Percentiles rank a stretch among this genome's conserved stretches.
These are phyloP conservation scores for Colletotrichum somersetense DNA, from an alignment of 2,329 filamentous ascomycete species.

Conservation along the genomic window DNA sequence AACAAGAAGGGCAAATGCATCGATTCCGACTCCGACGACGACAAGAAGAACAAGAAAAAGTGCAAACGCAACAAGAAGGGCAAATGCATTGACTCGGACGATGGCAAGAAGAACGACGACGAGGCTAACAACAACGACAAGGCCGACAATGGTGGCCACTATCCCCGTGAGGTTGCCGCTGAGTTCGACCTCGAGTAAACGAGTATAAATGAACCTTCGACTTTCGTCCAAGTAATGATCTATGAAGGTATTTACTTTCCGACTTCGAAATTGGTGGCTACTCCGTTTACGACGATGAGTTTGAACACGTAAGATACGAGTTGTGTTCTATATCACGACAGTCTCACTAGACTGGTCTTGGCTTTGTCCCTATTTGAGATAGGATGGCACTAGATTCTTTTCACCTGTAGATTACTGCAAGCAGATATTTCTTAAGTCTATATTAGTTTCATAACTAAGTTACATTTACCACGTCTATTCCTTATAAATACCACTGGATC, in stretches of 20 bases:
- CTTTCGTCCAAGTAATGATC: not conserved
- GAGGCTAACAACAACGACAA: not conserved
- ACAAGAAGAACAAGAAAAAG: conserved; percentile 14
- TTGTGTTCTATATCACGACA: not conserved
- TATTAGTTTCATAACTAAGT: not conserved
- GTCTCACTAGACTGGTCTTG: not conserved
- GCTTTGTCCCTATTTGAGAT: too few species aligned
- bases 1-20: conserved; percentile 29
- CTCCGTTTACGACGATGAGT: not conserved
- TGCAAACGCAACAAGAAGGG: not conserved
- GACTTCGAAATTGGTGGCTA: not conserved
- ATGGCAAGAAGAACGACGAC: not conserved
- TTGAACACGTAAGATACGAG: not conserved
- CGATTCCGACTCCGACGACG: conserved; percentile 12
- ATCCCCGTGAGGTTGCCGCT: not conserved
- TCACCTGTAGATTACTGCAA: not conserved
- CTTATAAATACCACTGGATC: not conserved
- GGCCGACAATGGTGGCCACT: not conserved
- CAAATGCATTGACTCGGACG: conserved; percentile 3
- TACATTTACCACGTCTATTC: not conserved
- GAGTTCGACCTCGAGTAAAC: not conserved
- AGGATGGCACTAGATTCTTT: not conserved
- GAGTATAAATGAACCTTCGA: not conserved
- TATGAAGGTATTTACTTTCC: not conserved
- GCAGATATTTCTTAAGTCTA: not conserved